Evolutionary conservation across 2,329 filamentous ascomycete species (phyloP).

Genomic region (Fusarium floridanum): DNA sequence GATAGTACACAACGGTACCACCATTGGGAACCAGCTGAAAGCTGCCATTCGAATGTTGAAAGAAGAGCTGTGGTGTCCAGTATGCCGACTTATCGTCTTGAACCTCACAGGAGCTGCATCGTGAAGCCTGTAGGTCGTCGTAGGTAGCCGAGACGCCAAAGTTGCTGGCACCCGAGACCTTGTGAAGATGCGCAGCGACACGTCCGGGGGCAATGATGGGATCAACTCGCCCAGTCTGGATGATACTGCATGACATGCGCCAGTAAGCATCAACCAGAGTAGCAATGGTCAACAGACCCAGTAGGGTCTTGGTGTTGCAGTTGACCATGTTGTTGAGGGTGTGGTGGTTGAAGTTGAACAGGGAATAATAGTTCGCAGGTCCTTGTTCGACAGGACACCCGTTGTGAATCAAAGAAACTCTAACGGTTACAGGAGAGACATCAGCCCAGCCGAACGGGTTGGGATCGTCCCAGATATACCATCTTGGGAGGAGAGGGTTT

Average conservation of each 20-base stretch:
- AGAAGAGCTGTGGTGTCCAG: slow-evolving; percentile 44
- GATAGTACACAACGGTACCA: slow-evolving; percentile 41
- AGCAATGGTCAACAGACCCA: slow-evolving; percentile 24
- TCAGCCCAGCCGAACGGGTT: background rate
- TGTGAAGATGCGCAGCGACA: slow-evolving; percentile 39
- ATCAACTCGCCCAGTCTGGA: slow-evolving; percentile 40
- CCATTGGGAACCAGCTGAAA: slow-evolving; percentile 42
- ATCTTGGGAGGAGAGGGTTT: background rate
- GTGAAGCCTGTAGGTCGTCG: slow-evolving; percentile 33
- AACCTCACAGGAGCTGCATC: slow-evolving; percentile 41
- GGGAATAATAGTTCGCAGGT: slow-evolving; percentile 9
- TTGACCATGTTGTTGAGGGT: slow-evolving; percentile 29
- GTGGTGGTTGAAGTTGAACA: slow-evolving; percentile 17
- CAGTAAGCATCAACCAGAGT: slow-evolving; percentile 36
- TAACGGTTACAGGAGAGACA: background rate
- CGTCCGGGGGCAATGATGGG: slow-evolving; percentile 38
- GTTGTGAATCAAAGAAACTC: background rate
- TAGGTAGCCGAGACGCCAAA: slow-evolving; percentile 30
- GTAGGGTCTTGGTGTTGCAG: slow-evolving; percentile 5
- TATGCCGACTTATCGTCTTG: slow-evolving; percentile 44
- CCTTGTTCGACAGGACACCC: slow-evolving; percentile 22
- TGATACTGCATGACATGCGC: slow-evolving; percentile 43
- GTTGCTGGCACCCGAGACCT: slow-evolving; percentile 42
- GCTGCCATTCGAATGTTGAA: slow-evolving; percentile 37
- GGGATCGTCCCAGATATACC: slow-evolving; percentile 32